Percentiles rank a stretch among this genome's conserved stretches.
These are phyloP conservation scores for Globisporangium paddicum DNA, from an alignment of 352 stramenopile species.

Conservation along the genomic window DNA sequence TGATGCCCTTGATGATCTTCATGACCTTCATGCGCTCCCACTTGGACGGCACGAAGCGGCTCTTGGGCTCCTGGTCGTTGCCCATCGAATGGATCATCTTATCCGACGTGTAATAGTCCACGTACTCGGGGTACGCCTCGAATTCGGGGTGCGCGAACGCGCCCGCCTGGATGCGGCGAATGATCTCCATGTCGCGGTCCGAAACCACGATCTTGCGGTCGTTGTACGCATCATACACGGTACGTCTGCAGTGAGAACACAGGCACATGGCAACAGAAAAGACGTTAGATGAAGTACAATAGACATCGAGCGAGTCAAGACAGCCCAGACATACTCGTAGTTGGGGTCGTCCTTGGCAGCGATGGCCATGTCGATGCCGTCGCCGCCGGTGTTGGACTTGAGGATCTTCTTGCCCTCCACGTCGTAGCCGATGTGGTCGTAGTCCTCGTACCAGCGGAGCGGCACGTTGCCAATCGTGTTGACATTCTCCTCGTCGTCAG, in stretches of 20 bases:
- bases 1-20: slow-evolving; percentile 96
- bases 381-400: slow-evolving; percentile 82
- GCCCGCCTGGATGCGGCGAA: slow-evolving; percentile 94
- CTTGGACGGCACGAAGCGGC: slow-evolving; percentile 94
- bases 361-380: slow-evolving; percentile 88
- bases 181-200: slow-evolving; percentile 96
- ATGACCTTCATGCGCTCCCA: slow-evolving; percentile 98
- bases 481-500: slow-evolving; percentile 94
- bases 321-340: slow-evolving; percentile 74
- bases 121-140: slow-evolving; percentile 89
- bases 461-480: slow-evolving; percentile 99
- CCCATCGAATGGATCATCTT: slow-evolving; percentile 87
- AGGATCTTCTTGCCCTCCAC: slow-evolving; percentile 95
- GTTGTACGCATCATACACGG: slow-evolving; percentile 99
- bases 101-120: slow-evolving; percentile 87
- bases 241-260: slow-evolving; percentile 50
- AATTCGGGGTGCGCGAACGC: slow-evolving; percentile 91
- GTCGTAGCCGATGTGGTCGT: slow-evolving; percentile 99
- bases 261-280: neutral
- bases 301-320: neutral
- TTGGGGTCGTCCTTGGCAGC: slow-evolving; percentile 89
- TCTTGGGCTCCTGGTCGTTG: slow-evolving; percentile 89
- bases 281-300: neutral
- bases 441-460: slow-evolving; percentile 99
- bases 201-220: slow-evolving; percentile 96